phyloP scores from a whole-genome alignment of 2,329 filamentous ascomycete genomes.

The Hymenoscyphus salicellus region DNA sequence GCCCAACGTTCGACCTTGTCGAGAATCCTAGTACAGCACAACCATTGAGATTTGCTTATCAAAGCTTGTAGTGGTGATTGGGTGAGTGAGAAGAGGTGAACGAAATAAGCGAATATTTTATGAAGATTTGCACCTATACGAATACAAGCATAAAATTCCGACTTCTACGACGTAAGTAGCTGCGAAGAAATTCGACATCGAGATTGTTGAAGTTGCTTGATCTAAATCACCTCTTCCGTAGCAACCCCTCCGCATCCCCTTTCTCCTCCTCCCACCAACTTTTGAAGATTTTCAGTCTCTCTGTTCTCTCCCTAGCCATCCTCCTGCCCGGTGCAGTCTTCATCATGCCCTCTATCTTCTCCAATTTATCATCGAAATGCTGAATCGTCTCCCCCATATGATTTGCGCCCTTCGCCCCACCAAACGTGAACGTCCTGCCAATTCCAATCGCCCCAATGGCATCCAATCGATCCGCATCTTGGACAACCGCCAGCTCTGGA shows the following conservation, averaged over 20 bases:
- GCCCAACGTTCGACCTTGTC: no score
- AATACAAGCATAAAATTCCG: not conserved
- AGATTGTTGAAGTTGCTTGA: not conserved
- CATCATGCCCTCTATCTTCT: conserved; percentile 61
- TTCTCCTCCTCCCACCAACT: conserved; percentile 58
- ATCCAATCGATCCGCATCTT: conserved; percentile 92
- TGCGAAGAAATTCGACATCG: not conserved
- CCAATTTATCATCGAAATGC: conserved; percentile 77
- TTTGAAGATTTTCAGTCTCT: conserved; percentile 51
- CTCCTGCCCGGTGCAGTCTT: conserved; percentile 56
- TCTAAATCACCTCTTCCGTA: conserved; percentile 25
- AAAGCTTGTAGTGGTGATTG: no score
- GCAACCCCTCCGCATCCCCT: conserved; percentile 29
- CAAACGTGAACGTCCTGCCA: conserved; percentile 73
- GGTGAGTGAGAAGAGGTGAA: no score
- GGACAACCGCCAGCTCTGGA: conserved; percentile 80
- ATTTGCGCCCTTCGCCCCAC: conserved; percentile 58
- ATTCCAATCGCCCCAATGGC: conserved; percentile 87
- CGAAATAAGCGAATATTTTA: no score
- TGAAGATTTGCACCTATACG: no score
- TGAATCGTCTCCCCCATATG: conserved; percentile 64
- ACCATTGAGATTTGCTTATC: no score
- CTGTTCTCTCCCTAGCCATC: conserved; percentile 53
- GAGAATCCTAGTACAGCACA: no score
- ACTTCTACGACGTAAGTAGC: not conserved